phyloP scores from a whole-genome alignment of 2,329 filamentous ascomycete genomes.

The Pseudocercospora fuligena region DNA sequence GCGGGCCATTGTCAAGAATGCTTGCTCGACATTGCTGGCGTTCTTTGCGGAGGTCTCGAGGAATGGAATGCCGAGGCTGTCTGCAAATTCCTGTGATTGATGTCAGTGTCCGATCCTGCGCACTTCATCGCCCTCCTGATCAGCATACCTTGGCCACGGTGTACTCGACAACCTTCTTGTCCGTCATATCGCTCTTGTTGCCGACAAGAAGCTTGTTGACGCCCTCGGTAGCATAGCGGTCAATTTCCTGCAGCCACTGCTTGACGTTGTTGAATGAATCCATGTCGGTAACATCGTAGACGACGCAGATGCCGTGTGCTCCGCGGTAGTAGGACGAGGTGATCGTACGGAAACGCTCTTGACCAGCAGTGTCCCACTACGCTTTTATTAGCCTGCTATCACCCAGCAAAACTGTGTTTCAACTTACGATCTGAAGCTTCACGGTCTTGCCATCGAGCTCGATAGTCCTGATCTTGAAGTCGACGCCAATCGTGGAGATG shows the following conservation, averaged over 20 bases:
- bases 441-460: slow-evolving; percentile 99
- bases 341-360: slow-evolving; percentile 99
- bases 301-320: slow-evolving; percentile 98
- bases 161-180: slow-evolving; percentile 99
- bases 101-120: slow-evolving; percentile 26
- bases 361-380: slow-evolving; percentile 98
- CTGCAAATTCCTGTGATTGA: slow-evolving; percentile 84
- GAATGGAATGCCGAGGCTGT: slow-evolving; percentile 98
- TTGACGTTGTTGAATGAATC: slow-evolving; percentile 83
- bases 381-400: slow-evolving; percentile 18
- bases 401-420: not conserved
- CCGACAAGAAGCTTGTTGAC: slow-evolving; percentile 98
- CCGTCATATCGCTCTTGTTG: slow-evolving; percentile 99
- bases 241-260: slow-evolving; percentile 94
- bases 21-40: slow-evolving; percentile 98
- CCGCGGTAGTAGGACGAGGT: slow-evolving; percentile 99
- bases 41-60: slow-evolving; percentile 99
- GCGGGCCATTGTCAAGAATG: slow-evolving; percentile 99
- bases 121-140: not conserved
- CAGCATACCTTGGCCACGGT: slow-evolving; percentile 90
- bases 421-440: slow-evolving; percentile 95
- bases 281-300: slow-evolving; percentile 99
- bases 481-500: slow-evolving; percentile 99
- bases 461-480: slow-evolving; percentile 99
- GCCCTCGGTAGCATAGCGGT: slow-evolving; percentile 93